These are phyloP conservation scores for Raffaelea albimanens DNA, from an alignment of 2,329 filamentous ascomycete species.

Conservation along the genomic window DNA sequence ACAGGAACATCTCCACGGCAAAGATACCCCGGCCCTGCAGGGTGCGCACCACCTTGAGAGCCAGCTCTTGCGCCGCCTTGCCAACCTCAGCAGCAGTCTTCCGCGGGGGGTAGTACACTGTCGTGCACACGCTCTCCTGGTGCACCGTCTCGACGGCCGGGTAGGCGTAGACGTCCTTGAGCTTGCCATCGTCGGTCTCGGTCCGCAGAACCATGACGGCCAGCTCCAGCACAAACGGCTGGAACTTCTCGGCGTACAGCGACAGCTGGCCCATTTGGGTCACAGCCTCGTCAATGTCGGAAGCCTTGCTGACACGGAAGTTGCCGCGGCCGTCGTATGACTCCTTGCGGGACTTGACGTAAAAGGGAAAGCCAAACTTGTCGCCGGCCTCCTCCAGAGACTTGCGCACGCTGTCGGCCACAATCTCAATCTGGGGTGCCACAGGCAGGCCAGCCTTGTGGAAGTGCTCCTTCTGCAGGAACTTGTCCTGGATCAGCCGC, in stretches of 20 bases:
- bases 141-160: conserved; percentile 92
- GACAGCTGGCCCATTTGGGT: conserved; percentile 56
- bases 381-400: conserved; percentile 52
- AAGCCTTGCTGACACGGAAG: conserved; percentile 36
- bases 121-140: conserved; percentile 90
- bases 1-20: conserved; percentile 91
- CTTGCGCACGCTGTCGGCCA: conserved; percentile 44
- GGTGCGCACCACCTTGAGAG: conserved; percentile 65
- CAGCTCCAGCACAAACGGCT: conserved; percentile 75
- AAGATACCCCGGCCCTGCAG: conserved; percentile 89
- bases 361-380: conserved; percentile 70
- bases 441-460: conserved; percentile 58
- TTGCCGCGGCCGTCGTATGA: conserved; percentile 85
- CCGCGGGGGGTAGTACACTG: conserved; percentile 72
- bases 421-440: conserved; percentile 58
- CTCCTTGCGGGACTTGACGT: conserved; percentile 84
- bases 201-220: conserved; percentile 94
- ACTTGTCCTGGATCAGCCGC: conserved; percentile 89
- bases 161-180: conserved; percentile 56
- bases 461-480: conserved; percentile 75
- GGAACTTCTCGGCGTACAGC: conserved; percentile 88
- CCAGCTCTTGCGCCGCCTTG: conserved; percentile 63
- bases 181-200: conserved; percentile 50
- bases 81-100: conserved; percentile 52
- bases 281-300: conserved; percentile 52